Evolutionary conservation across 352 stramenopile genomes (phyloP), one percentile per base, ranked within the genome.

Genomic region (Phytophthora uliginosa): DNA sequence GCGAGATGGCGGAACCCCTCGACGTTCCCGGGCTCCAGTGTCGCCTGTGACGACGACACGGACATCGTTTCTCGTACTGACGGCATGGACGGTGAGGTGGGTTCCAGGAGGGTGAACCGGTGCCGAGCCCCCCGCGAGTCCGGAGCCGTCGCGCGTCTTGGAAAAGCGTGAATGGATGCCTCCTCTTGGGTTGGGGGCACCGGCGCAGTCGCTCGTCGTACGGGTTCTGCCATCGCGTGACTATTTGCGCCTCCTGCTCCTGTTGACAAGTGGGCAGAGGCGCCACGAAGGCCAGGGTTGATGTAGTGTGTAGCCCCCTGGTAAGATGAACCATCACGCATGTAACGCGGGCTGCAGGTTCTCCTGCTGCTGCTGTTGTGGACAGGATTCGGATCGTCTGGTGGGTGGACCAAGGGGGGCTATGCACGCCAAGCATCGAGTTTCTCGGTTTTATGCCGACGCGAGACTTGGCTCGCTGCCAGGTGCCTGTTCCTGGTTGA

Each of bases 1-100:
- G 76, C 79, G 24, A 88, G 50, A 7, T 69, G 48, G n/a, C 84
- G 80, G 57, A 83, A 87, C 2, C 71, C 66, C 31, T 76, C 68
- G 50, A 72, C 74, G 31, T 88, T 82, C 0, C 70, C 66, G 15
- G 71, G 58, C 4, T 57, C 71, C 17, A 91, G 59, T 2, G 63
- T 45, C 3, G 77, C 64, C 24, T 77, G 54, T 0, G 73, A 67
- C 5, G 73, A 68, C 59, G 68, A 74, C 17, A 70, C 63, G n/a
- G 59, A 63, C 2, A 60, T 20, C 18, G 50, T 71, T 4, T 70
- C 66, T 60, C 57, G 63, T 12, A 18, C 38, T 0, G 18, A 36
- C 45, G 12, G 52, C 20, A 47, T 76, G n/a, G 57, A 45, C 0
- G 34, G 26, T 10, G 48, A 38, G 20, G 50, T 50, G 15, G 40